Base-by-base conservation (phyloP, 2,329 filamentous ascomycete species). In the Pseudogymnoascus sp. region DNA sequence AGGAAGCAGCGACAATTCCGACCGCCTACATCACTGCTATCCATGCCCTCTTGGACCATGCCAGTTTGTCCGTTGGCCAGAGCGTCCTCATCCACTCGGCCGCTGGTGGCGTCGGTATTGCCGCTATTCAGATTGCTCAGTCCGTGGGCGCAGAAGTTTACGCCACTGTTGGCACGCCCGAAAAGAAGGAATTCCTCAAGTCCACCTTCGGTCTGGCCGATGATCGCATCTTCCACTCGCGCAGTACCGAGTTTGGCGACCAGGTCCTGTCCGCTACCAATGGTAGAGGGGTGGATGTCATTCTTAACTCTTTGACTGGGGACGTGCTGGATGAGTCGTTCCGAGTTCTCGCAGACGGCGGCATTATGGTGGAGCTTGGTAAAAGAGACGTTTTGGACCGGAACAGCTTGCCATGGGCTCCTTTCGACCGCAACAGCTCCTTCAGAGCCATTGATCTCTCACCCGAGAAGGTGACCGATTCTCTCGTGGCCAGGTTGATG, bases 11-110 rank as follows among this genome's bases (percentile, higher is more conserved):
- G 1, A 66, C 75, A 5, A 66, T 75, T 8, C 76, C 77, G 0
- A 74, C 77, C 1, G 69, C 74, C 0, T 74, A 75, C 58, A 64
- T 74, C 22, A 74, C 77, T 4, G 79, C 79, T 1, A 73, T 75
- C 60, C 75, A 81, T 61, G 74, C 73, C 2, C 68, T 84, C 3
- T 67, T 72, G 6, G 67, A 77, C 20, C 61, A 76, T 6, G 78
- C 72, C 12, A 68, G 73, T 0, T 68, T 81, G 0, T 63, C 69
- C 11, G 66, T 70, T 0, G 75, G 74, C 1, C 63, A 70, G 25
- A 47, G 60, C 1, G 50, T 70, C 20, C 54, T 70, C 0, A 67
- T 70, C 0, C 66, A 68, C 58, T 43, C 62, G 16, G 67, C 60
- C 1, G 57, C 64, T 18, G 65, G 67, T 9, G 64, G 62, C 9